A percentile compares a stretch with the other conserved stretches of the same genome.
Evolutionary conservation across 2,329 filamentous ascomycete species (phyloP).

Genomic region (Cyphellophora europaea): DNA sequence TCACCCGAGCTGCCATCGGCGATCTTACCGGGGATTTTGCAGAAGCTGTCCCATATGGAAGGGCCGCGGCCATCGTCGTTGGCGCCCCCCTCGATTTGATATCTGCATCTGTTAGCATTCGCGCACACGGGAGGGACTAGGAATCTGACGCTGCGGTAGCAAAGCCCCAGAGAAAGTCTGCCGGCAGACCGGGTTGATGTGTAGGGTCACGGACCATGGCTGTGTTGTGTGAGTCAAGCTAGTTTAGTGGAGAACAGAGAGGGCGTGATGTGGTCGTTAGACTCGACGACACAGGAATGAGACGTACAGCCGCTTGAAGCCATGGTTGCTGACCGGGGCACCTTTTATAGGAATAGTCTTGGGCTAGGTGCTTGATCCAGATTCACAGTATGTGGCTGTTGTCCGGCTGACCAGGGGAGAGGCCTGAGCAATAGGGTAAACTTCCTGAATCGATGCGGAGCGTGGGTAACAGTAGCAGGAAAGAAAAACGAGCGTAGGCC

Average conservation of each 20-base stretch:
- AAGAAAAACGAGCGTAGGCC: too few relatives aligned
- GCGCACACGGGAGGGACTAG: too few relatives aligned
- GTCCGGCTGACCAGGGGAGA: too few relatives aligned
- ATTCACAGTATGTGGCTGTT: too few relatives aligned
- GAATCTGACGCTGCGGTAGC: constrained; percentile 67
- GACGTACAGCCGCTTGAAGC: background rate
- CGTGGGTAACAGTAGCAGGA: too few relatives aligned
- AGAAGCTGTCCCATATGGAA: constrained; percentile 89
- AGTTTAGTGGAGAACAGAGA: too few relatives aligned
- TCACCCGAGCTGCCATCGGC: constrained; percentile 66
- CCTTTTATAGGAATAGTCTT: too few relatives aligned
- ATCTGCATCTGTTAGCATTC: too few relatives aligned
- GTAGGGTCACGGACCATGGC: constrained; percentile 13
- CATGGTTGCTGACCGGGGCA: background rate
- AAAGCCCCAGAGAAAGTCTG: constrained; percentile 70
- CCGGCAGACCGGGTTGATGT: constrained; percentile 40
- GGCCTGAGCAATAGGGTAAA: too few relatives aligned
- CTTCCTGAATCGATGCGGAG: too few relatives aligned
- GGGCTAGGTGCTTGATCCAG: too few relatives aligned
- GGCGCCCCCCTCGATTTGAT: constrained; percentile 74
- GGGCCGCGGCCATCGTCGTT: constrained; percentile 69
- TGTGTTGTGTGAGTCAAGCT: background rate
- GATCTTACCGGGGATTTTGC: constrained; percentile 70
- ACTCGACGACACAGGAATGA: background rate
- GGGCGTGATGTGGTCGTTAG: too few relatives aligned